Evolutionary conservation across 805 yeast genomes (phyloP).

Genomic region (Candida boidinii): DNA sequence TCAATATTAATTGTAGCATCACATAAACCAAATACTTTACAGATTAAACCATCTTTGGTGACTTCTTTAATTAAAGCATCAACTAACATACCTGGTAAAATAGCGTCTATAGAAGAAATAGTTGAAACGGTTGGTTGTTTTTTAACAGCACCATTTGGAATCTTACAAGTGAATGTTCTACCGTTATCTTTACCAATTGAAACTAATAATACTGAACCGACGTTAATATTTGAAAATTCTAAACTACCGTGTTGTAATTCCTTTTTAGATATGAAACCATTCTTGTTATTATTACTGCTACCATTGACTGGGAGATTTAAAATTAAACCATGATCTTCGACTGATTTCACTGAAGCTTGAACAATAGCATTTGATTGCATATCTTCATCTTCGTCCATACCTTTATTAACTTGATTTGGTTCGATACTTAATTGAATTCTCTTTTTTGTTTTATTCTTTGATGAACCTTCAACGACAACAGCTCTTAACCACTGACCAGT

Average conservation of each 20-base stretch:
- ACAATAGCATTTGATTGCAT: conserved; percentile 50
- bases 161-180: conserved; percentile 51
- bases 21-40: conserved; percentile 66
- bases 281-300: conserved; percentile 27
- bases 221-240: conserved; percentile 26
- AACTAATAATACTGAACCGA: conserved; percentile 67
- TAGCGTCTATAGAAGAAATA: conserved; percentile 67
- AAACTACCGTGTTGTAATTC: conserved; percentile 39
- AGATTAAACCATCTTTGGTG: conserved; percentile 52
- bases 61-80: conserved; percentile 62
- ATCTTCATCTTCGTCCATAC: conserved; percentile 56
- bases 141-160: conserved; percentile 35
- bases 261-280: conserved; percentile 72
- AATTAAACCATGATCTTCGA: conserved; percentile 90
- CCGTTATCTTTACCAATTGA: conserved; percentile 43
- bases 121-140: conserved; percentile 43
- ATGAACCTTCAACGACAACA: conserved; percentile 47
- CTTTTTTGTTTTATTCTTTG: conserved; percentile 36
- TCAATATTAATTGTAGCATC: conserved; percentile 63
- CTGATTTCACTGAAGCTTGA: conserved; percentile 69
- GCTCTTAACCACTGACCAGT: conserved; percentile 88
- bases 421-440: conserved; percentile 66
- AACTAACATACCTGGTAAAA: conserved; percentile 78
- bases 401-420: conserved; percentile 61
- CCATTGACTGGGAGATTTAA: conserved; percentile 77